phyloP scores from a whole-genome alignment of 2,329 filamentous ascomycete species.

The Sphaerulina vaccinii region DNA sequence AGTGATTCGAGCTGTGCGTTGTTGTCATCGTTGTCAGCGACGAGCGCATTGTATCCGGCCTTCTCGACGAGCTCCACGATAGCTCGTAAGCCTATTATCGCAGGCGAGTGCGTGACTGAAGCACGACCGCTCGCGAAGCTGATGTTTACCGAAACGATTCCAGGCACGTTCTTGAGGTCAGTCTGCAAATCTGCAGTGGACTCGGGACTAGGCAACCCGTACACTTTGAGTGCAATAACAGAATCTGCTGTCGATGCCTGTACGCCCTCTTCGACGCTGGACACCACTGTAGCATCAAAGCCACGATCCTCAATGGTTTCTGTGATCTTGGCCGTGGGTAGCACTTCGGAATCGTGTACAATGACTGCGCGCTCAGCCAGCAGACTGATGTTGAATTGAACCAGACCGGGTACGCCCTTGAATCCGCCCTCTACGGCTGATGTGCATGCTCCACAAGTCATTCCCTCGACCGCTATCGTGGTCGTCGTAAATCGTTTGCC shows the following conservation, averaged over 20 bases:
- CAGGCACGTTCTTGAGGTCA: constrained; percentile 62
- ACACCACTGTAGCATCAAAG: constrained; percentile 81
- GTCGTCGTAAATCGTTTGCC: constrained; percentile 59
- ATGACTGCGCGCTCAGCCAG: constrained; percentile 89
- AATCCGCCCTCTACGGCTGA: constrained; percentile 86
- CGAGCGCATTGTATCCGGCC: constrained; percentile 82
- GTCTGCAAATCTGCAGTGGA: constrained; percentile 72
- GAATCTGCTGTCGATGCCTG: constrained; percentile 54
- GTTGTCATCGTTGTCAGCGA: constrained; percentile 91
- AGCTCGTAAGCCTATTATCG: constrained; percentile 71
- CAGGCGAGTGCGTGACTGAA: constrained; percentile 69
- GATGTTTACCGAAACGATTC: constrained; percentile 71
- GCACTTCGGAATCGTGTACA: constrained; percentile 71
- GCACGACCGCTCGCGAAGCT: constrained; percentile 72
- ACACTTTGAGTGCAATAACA: constrained; percentile 77
- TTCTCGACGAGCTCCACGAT: constrained; percentile 80
- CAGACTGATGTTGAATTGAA: constrained; percentile 92
- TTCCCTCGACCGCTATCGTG: constrained; percentile 86
- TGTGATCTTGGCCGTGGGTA: constrained; percentile 71
- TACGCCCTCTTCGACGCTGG: constrained; percentile 64
- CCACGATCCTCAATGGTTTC: constrained; percentile 86
- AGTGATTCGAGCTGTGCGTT: constrained; percentile 94
- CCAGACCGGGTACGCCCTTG: constrained; percentile 69
- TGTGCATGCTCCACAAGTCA: constrained; percentile 97
- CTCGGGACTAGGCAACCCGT: constrained; percentile 70